Evolutionary conservation across 495 filamentous ascomycete species (phyloP).

Genomic region (Aspergillus nanangensis): DNA sequence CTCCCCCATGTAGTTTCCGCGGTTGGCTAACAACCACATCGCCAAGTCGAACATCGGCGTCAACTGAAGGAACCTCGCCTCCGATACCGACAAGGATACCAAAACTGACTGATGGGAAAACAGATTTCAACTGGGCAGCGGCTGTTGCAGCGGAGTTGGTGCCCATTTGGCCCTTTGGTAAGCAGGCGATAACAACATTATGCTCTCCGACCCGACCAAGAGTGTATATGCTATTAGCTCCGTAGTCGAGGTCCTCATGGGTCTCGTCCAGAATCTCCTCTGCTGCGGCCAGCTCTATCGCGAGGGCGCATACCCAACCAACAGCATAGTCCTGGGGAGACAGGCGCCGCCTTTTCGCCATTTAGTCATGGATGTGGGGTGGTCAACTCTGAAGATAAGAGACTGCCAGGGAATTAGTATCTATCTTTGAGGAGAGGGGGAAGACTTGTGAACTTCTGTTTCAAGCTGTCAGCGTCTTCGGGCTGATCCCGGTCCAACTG

Average conservation of each 20-base stretch:
- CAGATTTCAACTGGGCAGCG: constrained; percentile 25
- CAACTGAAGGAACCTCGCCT: constrained; percentile 30
- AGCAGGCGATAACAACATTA: constrained; percentile 30
- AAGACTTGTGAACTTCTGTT: no score
- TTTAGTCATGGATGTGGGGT: no score
- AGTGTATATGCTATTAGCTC: constrained; percentile 19
- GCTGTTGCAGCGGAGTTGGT: constrained; percentile 22
- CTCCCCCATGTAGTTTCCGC: constrained; percentile 8
- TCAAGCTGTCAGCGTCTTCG: no score
- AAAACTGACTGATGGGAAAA: constrained; percentile 34
- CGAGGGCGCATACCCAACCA: constrained; percentile 41
- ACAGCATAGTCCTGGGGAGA: constrained; percentile 35
- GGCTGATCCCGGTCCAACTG: no score
- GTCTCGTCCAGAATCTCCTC: constrained; percentile 30
- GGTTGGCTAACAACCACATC: constrained; percentile 34
- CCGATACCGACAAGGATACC: constrained; percentile 46
- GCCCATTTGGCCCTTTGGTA: constrained; percentile 31
- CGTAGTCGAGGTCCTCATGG: constrained; percentile 2
- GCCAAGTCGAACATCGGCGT: constrained; percentile 31
- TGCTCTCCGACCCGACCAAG: constrained; percentile 30
- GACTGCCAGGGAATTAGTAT: no score
- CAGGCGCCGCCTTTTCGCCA: no score
- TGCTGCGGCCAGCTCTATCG: constrained; percentile 29
- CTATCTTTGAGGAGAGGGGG: no score
- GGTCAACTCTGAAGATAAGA: no score